These are phyloP conservation scores for Aspergillus tanneri DNA, from an alignment of 2,329 filamentous ascomycete species.

Conservation along the genomic window DNA sequence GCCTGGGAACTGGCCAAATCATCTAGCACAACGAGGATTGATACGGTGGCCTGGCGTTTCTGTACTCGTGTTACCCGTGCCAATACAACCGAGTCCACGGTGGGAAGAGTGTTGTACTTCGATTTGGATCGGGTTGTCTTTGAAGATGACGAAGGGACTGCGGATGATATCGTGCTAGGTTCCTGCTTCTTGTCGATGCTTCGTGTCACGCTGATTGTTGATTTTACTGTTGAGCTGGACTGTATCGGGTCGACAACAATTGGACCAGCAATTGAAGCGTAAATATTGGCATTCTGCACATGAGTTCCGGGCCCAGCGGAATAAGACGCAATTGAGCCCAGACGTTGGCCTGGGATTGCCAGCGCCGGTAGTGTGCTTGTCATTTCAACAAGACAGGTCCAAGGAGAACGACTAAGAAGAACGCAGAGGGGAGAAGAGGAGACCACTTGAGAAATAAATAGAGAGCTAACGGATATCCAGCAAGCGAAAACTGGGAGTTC, in stretches of 20 bases:
- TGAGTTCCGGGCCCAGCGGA: conserved; percentile 80
- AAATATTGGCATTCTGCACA: conserved; percentile 70
- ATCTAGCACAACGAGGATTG: conserved; percentile 78
- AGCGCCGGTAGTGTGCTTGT: conserved; percentile 44
- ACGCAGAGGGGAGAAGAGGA: neutral
- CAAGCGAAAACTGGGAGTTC: neutral
- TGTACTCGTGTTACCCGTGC: conserved; percentile 83
- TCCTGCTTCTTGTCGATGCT: conserved; percentile 9
- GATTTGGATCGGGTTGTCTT: conserved; percentile 29
- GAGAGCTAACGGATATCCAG: neutral
- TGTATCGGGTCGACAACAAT: conserved; percentile 56
- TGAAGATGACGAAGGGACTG: conserved; percentile 2
- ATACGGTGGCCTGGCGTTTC: conserved; percentile 78
- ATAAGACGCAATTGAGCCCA: conserved; percentile 68
- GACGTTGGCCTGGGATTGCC: conserved; percentile 76
- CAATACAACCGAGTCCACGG: conserved; percentile 76
- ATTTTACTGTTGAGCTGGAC: conserved; percentile 31
- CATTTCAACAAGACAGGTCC: conserved; percentile 22
- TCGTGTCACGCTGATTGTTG: conserved; percentile 42
- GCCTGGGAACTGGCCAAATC: conserved; percentile 21
- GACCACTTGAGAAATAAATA: neutral
- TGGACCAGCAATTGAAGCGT: conserved; percentile 77
- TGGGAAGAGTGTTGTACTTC: conserved; percentile 73
- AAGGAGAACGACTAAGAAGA: neutral
- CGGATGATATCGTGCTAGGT: neutral